These are phyloP conservation scores for Orobanche coerulescens DNA, from an alignment of 257 asterid genomes.

Conservation along the genomic window DNA sequence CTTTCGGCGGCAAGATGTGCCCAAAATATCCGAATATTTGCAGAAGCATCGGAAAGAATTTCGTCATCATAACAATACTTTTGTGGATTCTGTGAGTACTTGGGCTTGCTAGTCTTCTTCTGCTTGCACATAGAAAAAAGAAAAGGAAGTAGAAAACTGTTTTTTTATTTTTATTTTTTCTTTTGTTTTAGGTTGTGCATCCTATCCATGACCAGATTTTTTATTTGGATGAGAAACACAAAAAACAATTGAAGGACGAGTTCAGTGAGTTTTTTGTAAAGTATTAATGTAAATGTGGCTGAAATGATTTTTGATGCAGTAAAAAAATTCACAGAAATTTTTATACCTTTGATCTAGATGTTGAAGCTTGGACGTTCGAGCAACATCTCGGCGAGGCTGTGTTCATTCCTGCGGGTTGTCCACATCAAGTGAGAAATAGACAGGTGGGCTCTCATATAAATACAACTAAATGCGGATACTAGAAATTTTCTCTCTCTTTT, in stretches of 20 bases:
- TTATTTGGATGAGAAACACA: slow-evolving; percentile 46
- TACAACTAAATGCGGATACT: neutral
- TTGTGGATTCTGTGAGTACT: slow-evolving; percentile 37
- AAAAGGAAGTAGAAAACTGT: neutral
- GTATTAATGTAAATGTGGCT: neutral
- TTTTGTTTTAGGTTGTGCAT: slow-evolving; percentile 44
- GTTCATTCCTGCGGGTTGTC: slow-evolving; percentile 85
- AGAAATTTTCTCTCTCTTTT: too few relatives aligned
- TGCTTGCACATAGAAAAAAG: too few relatives aligned
- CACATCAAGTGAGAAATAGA: slow-evolving; percentile 82
- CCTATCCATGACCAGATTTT: slow-evolving; percentile 80
- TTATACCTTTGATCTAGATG: slow-evolving; percentile 26
- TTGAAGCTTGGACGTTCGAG: slow-evolving; percentile 87
- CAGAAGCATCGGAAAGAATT: slow-evolving; percentile 53
- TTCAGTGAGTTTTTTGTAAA: slow-evolving; percentile 34
- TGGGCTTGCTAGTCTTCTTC: neutral
- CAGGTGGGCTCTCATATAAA: slow-evolving; percentile 34
- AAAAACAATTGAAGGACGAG: slow-evolving; percentile 52
- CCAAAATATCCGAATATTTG: slow-evolving; percentile 49
- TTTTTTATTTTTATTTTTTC: neutral
- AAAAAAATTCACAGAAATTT: slow-evolving; percentile 12
- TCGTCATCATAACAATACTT: slow-evolving; percentile 30
- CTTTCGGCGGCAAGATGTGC: slow-evolving; percentile 65
- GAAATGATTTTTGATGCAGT: slow-evolving; percentile 9
- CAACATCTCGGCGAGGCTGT: slow-evolving; percentile 89